These are phyloP conservation scores for Alternaria arbusti DNA, from an alignment of 2,329 filamentous ascomycete genomes.

Conservation along the genomic window DNA sequence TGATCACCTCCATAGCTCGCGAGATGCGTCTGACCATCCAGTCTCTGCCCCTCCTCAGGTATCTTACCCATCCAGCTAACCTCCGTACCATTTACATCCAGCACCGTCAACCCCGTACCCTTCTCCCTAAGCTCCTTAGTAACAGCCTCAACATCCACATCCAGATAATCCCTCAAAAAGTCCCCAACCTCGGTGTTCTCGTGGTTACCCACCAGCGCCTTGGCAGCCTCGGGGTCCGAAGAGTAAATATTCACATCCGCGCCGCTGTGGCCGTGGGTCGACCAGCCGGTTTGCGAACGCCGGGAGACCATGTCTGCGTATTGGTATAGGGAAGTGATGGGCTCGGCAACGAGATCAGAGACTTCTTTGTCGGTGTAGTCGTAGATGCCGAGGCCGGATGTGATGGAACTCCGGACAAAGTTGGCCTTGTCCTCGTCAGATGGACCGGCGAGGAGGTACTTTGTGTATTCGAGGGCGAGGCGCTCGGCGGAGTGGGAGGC, in stretches of 20 bases:
- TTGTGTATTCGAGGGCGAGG: constrained; percentile 67
- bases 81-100: constrained; percentile 33
- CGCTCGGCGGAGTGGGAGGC: constrained; percentile 77
- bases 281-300: constrained; percentile 90
- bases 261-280: constrained; percentile 84
- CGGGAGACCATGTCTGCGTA: constrained; percentile 88
- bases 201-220: constrained; percentile 78
- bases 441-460: constrained; percentile 59
- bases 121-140: constrained; percentile 75
- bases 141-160: constrained; percentile 77
- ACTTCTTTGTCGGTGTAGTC: constrained; percentile 78
- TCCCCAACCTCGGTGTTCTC: constrained; percentile 93
- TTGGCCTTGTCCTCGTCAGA: constrained; percentile 40
- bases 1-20: constrained; percentile 46
- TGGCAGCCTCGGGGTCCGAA: constrained; percentile 68
- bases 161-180: constrained; percentile 80
- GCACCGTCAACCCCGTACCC: constrained; percentile 42
- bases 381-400: constrained; percentile 74
- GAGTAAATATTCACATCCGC: constrained; percentile 98
- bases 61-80: constrained; percentile 53
- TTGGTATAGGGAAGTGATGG: constrained; percentile 62
- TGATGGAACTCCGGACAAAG: constrained; percentile 75
- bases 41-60: constrained; percentile 49
- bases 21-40: constrained; percentile 57
- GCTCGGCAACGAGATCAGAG: constrained; percentile 65